A percentile compares a stretch with the other conserved stretches of the same genome.
phyloP scores from a whole-genome alignment of 2,329 filamentous ascomycete genomes.

The Aureobasidium sp. region DNA sequence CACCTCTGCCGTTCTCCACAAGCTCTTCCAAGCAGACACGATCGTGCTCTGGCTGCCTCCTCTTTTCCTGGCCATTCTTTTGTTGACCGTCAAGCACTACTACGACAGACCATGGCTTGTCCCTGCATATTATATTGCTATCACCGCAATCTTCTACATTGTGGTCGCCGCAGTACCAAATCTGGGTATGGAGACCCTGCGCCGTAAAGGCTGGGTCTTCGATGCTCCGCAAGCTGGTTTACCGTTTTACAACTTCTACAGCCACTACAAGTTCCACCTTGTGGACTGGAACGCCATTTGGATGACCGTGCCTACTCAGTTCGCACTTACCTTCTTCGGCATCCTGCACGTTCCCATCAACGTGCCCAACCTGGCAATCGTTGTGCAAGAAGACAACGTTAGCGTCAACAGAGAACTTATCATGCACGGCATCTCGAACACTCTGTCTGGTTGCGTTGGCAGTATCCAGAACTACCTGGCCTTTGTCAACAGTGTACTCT shows the following conservation, averaged over 20 bases:
- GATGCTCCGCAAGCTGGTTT: constrained; percentile 74
- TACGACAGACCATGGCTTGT: constrained; percentile 78
- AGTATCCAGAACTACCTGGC: constrained; percentile 96
- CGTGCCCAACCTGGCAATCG: constrained; percentile 84
- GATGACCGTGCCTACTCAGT: constrained; percentile 88
- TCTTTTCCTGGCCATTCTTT: constrained; percentile 63
- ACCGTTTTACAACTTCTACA: constrained; percentile 98
- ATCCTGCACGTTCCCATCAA: constrained; percentile 97
- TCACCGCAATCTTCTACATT: constrained; percentile 71
- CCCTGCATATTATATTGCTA: constrained; percentile 74
- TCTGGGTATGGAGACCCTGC: constrained; percentile 59
- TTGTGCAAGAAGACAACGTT: constrained; percentile 84
- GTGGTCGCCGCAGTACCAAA: constrained; percentile 63
- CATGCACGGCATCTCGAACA: constrained; percentile 88
- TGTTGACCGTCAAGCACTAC: constrained; percentile 70
- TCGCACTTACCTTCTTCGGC: constrained; percentile 94
- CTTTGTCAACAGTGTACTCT: constrained; percentile 95
- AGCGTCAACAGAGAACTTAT: constrained; percentile 86
- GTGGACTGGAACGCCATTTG: constrained; percentile 77
- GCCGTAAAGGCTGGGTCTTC: constrained; percentile 82
- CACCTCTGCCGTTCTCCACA: constrained; percentile 65
- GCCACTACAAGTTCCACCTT: constrained; percentile 59
- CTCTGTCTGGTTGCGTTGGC: constrained; percentile 74
- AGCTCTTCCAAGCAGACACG: constrained; percentile 66
- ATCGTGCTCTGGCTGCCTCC: constrained; percentile 78